Evolutionary conservation across 768 basidiomycete genomes (phyloP).

Genomic region (Coprinopsis strossmayeri): DNA sequence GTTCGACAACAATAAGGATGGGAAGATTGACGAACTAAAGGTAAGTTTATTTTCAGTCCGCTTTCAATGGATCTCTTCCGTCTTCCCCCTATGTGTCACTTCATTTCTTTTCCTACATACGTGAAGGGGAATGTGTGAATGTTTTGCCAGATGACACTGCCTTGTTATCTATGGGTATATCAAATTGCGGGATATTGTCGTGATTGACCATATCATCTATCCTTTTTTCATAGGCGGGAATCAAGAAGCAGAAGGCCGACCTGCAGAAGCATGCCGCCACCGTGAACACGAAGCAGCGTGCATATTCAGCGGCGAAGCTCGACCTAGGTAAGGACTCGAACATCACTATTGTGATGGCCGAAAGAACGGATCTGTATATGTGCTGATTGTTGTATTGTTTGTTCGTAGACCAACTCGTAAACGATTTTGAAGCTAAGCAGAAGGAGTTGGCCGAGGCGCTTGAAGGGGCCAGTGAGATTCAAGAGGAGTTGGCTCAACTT

Average conservation of each 20-base stretch:
- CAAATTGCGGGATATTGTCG: no score
- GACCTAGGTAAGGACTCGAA: conserved; percentile 64
- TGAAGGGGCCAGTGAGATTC: conserved; percentile 44
- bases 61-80: neutral
- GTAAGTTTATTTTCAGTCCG: conserved; percentile 29
- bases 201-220: no score
- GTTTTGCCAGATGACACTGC: no score
- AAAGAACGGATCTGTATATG: no score
- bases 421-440: conserved; percentile 56
- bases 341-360: no score
- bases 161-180: no score
- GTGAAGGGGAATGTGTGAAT: no score
- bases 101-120: neutral
- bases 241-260: conserved; percentile 73
- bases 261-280: conserved; percentile 75
- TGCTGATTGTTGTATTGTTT: no score
- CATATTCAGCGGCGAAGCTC: conserved; percentile 77
- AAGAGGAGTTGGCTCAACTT: conserved; percentile 58
- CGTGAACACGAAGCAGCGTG: conserved; percentile 86
- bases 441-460: conserved; percentile 34
- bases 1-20: conserved; percentile 98
- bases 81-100: neutral
- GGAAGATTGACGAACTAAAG: conserved; percentile 92
- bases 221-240: conserved; percentile 48
- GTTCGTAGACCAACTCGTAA: conserved; percentile 83